Evolutionary conservation across 2,329 filamentous ascomycete species (phyloP), one percentile per base, ranked within the genome.

Genomic region (Curvularia eragrostidis): DNA sequence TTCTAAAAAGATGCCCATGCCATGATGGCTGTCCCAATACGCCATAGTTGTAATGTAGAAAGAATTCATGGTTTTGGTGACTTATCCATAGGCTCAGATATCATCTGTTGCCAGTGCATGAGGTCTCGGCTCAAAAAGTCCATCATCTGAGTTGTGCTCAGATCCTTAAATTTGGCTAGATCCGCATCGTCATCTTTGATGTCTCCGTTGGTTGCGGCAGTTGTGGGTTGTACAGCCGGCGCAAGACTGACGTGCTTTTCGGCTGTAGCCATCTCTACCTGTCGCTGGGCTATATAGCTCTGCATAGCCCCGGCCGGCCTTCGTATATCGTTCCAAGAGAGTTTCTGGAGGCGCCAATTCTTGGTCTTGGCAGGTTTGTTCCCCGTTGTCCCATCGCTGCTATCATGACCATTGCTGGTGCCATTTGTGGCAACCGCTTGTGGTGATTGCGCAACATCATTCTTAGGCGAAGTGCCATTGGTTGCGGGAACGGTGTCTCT

Each of bases 121-220:
- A 96, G 83, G 73, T 93, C 88, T 61, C 90, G 84, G 60, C 90
- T 93, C 74, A 96, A 78, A 66, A 87, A 84, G 74, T 96, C 92
- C 91, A 96, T 96, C 91, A 96, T 96, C 77, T 96, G 91, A 63
- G 91, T 82, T 66, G 89, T 93, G 56, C 82, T 90, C 63, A 97
- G 80, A 8, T 89, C 85, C 66, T 89, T 91, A 75, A 96, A 96
- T 21, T 59, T 63, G 24, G 67, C 67, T 23, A 75, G 36, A 4
- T 73, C 72, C 13, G 63, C 63, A n/a, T 69, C 66, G 6, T 78
- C 82, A 1, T 88, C 84, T 67, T 70, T 72, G 42, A 56, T 21
- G 9, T 68, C 57, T 30, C 67, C 70, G 36, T 76, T 75, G 15
- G 65, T 59, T 10, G 60, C 49, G 1, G 66, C 47, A 7, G 58